phyloP scores from a whole-genome alignment of 148 eudicot species.

The Camellia sinensis region DNA sequence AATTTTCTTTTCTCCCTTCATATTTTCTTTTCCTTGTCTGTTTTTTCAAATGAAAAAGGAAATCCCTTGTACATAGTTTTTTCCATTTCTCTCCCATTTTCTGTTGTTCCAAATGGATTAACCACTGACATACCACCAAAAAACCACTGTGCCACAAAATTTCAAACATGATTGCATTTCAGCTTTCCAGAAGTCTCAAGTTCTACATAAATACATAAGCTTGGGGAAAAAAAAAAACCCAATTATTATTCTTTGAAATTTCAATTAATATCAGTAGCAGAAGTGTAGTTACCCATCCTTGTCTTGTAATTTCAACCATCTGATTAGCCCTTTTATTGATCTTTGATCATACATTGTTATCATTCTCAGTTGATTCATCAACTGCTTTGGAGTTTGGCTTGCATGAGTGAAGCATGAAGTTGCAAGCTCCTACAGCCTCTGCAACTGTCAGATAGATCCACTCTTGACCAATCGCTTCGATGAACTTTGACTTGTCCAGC shows the following conservation, averaged over 20 bases:
- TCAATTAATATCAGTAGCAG: not conserved
- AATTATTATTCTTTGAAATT: too few species aligned
- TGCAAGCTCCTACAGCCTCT: constrained; percentile 56
- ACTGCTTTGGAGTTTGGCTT: constrained; percentile 16
- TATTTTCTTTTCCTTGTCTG: not conserved
- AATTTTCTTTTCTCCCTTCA: not conserved
- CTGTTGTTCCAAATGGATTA: too few species aligned
- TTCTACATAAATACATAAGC: too few species aligned
- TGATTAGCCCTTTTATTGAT: not conserved
- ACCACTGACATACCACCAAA: too few species aligned
- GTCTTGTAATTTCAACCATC: not conserved
- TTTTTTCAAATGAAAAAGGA: not conserved
- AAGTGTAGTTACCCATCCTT: not conserved
- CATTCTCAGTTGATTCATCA: constrained; percentile 12
- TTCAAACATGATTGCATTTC: too few species aligned
- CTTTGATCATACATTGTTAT: constrained; percentile 15
- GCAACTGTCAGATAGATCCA: constrained; percentile 45
- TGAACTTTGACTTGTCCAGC: constrained; percentile 39
- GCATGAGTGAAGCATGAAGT: constrained; percentile 30
- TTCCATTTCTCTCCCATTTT: not conserved
- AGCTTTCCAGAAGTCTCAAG: too few species aligned
- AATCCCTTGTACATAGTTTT: not conserved
- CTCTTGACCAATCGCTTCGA: constrained; percentile 39
- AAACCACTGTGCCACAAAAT: too few species aligned
- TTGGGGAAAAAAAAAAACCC: too few species aligned